Evolutionary conservation across 306 rosid species (phyloP).

Genomic region (Trifolium subterraneum): DNA sequence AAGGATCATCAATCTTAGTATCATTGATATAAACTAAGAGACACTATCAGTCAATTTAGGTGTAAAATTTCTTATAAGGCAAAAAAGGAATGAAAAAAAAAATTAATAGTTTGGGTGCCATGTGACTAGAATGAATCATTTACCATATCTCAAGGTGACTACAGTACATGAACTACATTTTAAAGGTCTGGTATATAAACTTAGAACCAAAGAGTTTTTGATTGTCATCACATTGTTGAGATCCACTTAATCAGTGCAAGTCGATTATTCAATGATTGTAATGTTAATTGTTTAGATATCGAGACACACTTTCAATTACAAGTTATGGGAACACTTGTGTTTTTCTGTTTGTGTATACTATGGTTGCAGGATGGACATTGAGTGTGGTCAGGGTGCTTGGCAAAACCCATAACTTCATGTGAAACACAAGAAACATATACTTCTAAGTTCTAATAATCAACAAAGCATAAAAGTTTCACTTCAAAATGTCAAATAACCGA

Average conservation of each 20-base stretch:
- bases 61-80: not conserved
- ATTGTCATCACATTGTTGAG: not conserved
- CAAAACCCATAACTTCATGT: not conserved
- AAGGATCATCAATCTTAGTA: not conserved
- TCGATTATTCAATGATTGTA: not conserved
- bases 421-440: not conserved
- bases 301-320: not conserved
- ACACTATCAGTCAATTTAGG: not conserved
- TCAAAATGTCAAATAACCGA: no score
- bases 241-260: constrained; percentile 2
- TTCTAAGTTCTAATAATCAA: not conserved
- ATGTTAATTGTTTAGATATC: not conserved
- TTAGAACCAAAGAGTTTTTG: not conserved
- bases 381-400: not conserved
- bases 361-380: not conserved
- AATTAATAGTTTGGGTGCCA: not conserved
- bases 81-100: not conserved
- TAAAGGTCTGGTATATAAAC: not conserved
- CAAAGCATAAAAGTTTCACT: not conserved
- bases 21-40: not conserved
- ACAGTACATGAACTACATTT: not conserved
- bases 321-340: not conserved
- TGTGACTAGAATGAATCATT: not conserved
- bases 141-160: not conserved
- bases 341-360: not conserved